Evolutionary conservation across 2,329 filamentous ascomycete genomes (phyloP).

Genomic region (Bertia moriformis): DNA sequence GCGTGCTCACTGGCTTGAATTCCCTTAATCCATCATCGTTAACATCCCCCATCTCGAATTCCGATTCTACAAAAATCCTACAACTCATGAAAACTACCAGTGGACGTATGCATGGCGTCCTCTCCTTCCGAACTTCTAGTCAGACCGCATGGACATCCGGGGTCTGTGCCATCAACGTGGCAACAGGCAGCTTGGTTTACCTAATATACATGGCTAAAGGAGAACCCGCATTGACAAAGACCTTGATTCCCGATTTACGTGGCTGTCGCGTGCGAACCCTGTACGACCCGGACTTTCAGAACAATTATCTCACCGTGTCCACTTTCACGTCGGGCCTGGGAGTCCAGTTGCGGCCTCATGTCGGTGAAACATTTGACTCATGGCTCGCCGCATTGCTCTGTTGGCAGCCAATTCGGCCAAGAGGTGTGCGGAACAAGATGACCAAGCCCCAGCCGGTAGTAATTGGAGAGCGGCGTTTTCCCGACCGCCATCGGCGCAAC

Average conservation of each 20-base stretch:
- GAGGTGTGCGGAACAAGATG: conserved; percentile 2
- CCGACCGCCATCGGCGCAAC: conserved; percentile 27
- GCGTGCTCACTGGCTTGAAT: conserved; percentile 15
- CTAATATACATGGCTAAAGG: conserved; percentile 34
- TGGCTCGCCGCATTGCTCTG: conserved; percentile 33
- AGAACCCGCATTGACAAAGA: conserved; percentile 27
- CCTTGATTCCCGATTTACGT: conserved; percentile 29
- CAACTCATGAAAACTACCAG: conserved; percentile 34
- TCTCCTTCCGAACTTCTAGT: conserved; percentile 24
- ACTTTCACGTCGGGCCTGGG: conserved; percentile 28
- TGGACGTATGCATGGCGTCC: conserved; percentile 32
- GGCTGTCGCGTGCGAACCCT: conserved; percentile 30
- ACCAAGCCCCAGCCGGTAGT: neutral
- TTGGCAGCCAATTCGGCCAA: conserved; percentile 32
- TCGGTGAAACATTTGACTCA: conserved; percentile 32
- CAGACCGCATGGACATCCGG: conserved; percentile 28
- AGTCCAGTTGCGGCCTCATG: conserved; percentile 28
- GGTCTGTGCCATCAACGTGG: conserved; percentile 33
- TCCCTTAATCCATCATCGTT: neutral
- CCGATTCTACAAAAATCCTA: conserved; percentile 28
- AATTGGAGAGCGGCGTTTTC: conserved; percentile 12
- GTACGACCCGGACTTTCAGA: conserved; percentile 25
- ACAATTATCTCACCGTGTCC: conserved; percentile 28
- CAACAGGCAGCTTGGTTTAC: conserved; percentile 30
- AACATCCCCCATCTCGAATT: conserved; percentile 3